Base-by-base conservation (phyloP, 2,329 filamentous ascomycete species). In the Fusarium tjaetaba region DNA sequence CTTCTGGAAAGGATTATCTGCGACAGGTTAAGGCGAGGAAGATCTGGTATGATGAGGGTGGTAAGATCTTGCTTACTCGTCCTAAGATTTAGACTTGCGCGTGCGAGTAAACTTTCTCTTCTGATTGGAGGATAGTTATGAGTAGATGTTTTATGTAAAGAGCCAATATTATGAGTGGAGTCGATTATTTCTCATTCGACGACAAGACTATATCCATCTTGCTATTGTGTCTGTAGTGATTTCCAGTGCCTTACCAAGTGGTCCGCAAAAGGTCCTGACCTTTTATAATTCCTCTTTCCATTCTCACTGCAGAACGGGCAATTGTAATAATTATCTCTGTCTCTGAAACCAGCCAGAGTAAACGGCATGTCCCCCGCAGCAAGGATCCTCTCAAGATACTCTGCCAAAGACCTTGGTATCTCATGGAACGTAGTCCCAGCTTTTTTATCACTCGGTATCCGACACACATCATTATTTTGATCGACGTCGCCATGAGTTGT, bases 11-110 rank as follows among this genome's bases (percentile, higher is more conserved):
- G 39, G 65, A 69, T 30, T 64, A 32, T 3, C n/a, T 70, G 11
- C 51, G 67, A 5, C 65, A 70, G 18, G 67, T 70, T 1, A 70
- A 70, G 51, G 67, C 67, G 1, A 65, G 56, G 65, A 70, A 70
- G 34, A 70, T 70, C 9, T 70, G 65, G 65, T 70, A 70, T 30
- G 58, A 70, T 15, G 41, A 46, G 28, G 15, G 65, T 13, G 67
- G 67, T 22, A 70, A 65, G n/a, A 70, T 70, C 7, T 41, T 61
- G 22, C 55, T 58, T 28, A 15, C 28, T 18, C n/a, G 14, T 11
- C 41, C 32, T 38, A n/a, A 58, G 41, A 36, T 18, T 14, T 18
- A 13, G 6, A 14, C 24, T 53, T 38, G 10, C 13, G 20, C 14
- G 3, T n/a, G 51, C 9, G n/a, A 57, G 16, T n/a, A 8, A 15